Conservation (phyloP, 768 basidiomycete species). For the Leccinum disarticulatum region DNA sequence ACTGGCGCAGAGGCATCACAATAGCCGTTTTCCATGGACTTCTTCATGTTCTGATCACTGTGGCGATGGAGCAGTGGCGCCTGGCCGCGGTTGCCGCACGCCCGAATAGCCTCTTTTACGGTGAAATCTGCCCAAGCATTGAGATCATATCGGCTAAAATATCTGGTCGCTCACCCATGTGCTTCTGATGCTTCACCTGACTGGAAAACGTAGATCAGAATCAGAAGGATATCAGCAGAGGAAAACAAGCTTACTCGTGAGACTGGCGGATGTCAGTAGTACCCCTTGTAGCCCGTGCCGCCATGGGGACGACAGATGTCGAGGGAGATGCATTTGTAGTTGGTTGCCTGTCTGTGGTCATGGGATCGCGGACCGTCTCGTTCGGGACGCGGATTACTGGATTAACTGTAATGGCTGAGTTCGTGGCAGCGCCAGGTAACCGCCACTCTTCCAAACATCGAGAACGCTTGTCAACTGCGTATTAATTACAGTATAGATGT, state of each 20-base stretch:
- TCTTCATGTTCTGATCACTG: slow-evolving; percentile 61
- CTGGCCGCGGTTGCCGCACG: not conserved
- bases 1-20: slow-evolving; percentile 67
- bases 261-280: not conserved
- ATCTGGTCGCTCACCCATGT: slow-evolving; percentile 35
- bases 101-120: not conserved
- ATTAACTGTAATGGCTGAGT: too few species aligned
- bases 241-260: not conserved
- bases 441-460: slow-evolving; percentile 34
- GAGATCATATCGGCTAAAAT: not conserved
- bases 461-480: slow-evolving; percentile 56
- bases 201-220: not conserved
- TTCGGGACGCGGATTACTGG: too few species aligned
- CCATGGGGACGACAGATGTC: too few species aligned
- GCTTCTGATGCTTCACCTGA: slow-evolving; percentile 34
- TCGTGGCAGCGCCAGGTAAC: too few species aligned
- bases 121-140: not conserved
- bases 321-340: too few species aligned
- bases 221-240: too few species aligned
- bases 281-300: too few species aligned
- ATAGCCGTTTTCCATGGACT: slow-evolving; percentile 60
- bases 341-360: too few species aligned
- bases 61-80: slow-evolving; percentile 40
- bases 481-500: not conserved
- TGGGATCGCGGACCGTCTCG: too few species aligned